Evolutionary conservation across 306 rosid species (phyloP).

Genomic region (Betula pendula): DNA sequence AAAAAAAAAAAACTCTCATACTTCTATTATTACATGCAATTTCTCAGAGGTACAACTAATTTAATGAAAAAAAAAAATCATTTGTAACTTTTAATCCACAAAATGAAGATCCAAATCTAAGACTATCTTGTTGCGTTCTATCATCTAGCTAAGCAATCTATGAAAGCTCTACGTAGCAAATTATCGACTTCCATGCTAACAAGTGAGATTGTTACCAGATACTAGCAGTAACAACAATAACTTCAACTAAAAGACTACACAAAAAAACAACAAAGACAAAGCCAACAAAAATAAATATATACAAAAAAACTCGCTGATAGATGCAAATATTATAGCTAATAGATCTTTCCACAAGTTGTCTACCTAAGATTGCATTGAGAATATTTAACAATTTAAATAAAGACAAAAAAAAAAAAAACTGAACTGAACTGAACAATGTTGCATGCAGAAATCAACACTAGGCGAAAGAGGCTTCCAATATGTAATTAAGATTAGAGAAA

Average conservation of each 20-base stretch:
- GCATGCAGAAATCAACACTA: neutral
- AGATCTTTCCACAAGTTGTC: neutral
- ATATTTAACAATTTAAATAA: neutral
- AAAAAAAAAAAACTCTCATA: too few relatives aligned
- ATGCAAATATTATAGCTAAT: neutral
- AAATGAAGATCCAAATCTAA: neutral
- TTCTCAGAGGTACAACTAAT: neutral
- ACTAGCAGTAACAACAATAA: neutral
- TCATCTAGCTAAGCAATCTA: neutral
- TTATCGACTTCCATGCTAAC: neutral
- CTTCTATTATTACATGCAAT: neutral
- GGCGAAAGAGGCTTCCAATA: neutral
- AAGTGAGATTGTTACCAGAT: neutral
- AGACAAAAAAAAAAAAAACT: neutral
- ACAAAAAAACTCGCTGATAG: neutral
- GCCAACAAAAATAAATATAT: neutral
- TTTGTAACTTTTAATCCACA: neutral
- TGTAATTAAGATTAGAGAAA: neutral
- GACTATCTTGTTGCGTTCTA: neutral
- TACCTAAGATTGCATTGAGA: neutral
- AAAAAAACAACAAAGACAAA: neutral
- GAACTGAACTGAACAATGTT: neutral
- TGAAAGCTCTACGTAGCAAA: neutral
- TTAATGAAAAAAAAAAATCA: neutral
- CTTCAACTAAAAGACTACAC: slow-evolving; percentile 5